Conservation (phyloP, 2,329 filamentous ascomycete species). For the Nectriaceae sp. region DNA sequence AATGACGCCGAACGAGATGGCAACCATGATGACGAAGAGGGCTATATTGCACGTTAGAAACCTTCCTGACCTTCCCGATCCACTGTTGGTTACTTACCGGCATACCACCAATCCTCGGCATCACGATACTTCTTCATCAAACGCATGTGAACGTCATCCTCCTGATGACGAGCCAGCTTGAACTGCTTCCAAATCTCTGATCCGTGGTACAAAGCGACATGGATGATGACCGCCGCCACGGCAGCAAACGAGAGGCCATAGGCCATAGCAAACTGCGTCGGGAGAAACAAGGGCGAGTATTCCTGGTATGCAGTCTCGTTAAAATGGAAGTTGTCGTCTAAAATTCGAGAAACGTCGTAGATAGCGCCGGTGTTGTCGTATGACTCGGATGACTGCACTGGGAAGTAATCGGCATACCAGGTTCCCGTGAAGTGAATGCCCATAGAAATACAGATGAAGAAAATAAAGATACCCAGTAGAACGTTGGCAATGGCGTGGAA, state of each 20-base stretch:
- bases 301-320: constrained; percentile 61
- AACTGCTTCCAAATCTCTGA: constrained; percentile 57
- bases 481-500: constrained; percentile 59
- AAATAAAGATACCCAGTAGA: constrained; percentile 53
- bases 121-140: constrained; percentile 63
- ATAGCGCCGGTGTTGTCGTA: constrained; percentile 64
- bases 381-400: constrained; percentile 60
- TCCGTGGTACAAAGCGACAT: constrained; percentile 58
- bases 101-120: constrained; percentile 62
- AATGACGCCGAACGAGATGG: constrained; percentile 55
- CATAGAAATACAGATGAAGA: constrained; percentile 59
- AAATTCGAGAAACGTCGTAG: constrained; percentile 64
- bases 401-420: constrained; percentile 62
- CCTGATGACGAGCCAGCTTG: constrained; percentile 55
- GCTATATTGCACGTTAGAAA: constrained; percentile 26
- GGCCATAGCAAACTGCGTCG: constrained; percentile 60
- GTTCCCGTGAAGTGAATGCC: constrained; percentile 59
- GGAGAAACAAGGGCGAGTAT: constrained; percentile 67
- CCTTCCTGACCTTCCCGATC: background rate
- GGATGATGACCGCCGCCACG: constrained; percentile 60
- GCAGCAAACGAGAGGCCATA: constrained; percentile 71
- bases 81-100: constrained; percentile 39
- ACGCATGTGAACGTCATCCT: constrained; percentile 61
- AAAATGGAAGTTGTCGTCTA: constrained; percentile 57
- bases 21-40: constrained; percentile 55